phyloP scores from a whole-genome alignment of 2,329 filamentous ascomycete species.

The Aspergillus caelatus region DNA sequence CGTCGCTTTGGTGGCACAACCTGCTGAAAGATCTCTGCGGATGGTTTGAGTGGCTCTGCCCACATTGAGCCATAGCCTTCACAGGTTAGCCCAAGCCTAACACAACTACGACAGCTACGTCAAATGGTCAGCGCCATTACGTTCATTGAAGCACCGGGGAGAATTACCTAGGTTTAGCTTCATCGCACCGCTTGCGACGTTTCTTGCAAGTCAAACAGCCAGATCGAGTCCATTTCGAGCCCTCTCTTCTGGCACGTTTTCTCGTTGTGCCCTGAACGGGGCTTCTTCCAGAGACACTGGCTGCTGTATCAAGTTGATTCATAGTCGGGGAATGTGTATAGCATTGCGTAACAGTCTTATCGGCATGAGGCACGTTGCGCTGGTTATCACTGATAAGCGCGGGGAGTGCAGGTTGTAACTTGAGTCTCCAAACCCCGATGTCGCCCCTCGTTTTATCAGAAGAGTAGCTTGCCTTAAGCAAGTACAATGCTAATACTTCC shows the following conservation, averaged over 20 bases:
- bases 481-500: not conserved
- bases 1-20: constrained; percentile 23
- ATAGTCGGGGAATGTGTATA: constrained; percentile 4
- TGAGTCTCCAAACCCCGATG: not conserved
- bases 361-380: not conserved
- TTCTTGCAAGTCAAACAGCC: constrained; percentile 45
- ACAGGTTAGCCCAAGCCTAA: constrained; percentile 37
- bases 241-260: constrained; percentile 30
- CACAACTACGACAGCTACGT: constrained; percentile 36
- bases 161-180: constrained; percentile 38
- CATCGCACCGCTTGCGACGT: constrained; percentile 42
- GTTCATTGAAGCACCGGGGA: not conserved
- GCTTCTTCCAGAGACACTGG: constrained; percentile 1
- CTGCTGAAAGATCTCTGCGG: constrained; percentile 32
- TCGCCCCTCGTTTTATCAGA: not conserved
- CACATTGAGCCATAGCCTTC: constrained; percentile 43
- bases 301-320: not conserved
- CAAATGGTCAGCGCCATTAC: constrained; percentile 10
- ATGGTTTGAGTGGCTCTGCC: constrained; percentile 38
- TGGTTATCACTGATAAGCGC: constrained; percentile 7
- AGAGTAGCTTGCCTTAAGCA: not conserved
- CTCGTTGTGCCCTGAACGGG: constrained; percentile 4
- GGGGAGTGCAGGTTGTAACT: too few relatives aligned
- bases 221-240: constrained; percentile 40
- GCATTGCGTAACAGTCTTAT: not conserved